These are phyloP conservation scores for Lactarius deliciosus DNA, from an alignment of 768 basidiomycete species.

Conservation along the genomic window DNA sequence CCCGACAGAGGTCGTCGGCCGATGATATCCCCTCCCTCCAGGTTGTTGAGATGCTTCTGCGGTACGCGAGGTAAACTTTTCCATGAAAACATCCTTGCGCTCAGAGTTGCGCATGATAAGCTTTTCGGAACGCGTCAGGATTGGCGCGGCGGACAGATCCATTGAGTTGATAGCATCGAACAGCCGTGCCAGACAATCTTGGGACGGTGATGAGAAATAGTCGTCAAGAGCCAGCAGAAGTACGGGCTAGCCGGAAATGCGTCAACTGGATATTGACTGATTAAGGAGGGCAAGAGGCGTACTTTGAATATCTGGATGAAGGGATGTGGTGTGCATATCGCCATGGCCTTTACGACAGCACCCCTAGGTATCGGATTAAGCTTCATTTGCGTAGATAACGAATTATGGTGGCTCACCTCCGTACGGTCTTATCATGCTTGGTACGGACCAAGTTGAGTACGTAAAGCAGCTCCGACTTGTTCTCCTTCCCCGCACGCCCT, in stretches of 20 bases:
- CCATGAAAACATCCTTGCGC: constrained; percentile 87
- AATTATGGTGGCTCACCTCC: constrained; percentile 50
- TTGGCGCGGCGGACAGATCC: constrained; percentile 77
- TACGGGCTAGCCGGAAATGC: constrained; percentile 64
- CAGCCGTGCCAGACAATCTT: constrained; percentile 84
- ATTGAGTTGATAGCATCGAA: constrained; percentile 94
- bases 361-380: constrained; percentile 56
- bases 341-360: constrained; percentile 91
- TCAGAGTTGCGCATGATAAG: constrained; percentile 88
- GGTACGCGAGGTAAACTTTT: constrained; percentile 56
- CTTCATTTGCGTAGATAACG: background rate
- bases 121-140: constrained; percentile 78
- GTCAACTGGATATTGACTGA: background rate
- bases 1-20: constrained; percentile 37
- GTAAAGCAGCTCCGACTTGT: constrained; percentile 63
- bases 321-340: constrained; percentile 89
- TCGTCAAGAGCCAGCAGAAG: constrained; percentile 93
- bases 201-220: constrained; percentile 86
- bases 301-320: constrained; percentile 97
- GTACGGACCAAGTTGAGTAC: constrained; percentile 90
- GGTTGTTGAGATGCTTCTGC: constrained; percentile 15
- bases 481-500: constrained; percentile 35
- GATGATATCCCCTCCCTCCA: constrained; percentile 21
- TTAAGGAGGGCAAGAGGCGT: constrained; percentile 25
- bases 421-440: constrained; percentile 81